phyloP scores from a whole-genome alignment of 768 basidiomycete species.

The Pholiota microspora region DNA sequence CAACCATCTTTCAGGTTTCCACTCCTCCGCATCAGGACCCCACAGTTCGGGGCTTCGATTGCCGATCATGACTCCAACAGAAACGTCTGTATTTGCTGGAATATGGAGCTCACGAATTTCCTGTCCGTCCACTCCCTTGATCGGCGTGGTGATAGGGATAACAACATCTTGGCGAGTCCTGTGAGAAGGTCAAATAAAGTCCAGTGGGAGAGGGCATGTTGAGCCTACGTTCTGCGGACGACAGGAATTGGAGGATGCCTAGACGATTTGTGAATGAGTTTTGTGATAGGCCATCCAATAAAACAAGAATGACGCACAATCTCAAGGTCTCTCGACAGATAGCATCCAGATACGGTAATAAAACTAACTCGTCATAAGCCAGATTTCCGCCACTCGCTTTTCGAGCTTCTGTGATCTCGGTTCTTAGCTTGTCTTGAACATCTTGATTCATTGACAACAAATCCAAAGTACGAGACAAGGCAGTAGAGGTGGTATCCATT shows the following conservation, averaged over 20 bases:
- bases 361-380: constrained; percentile 34
- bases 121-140: constrained; percentile 36
- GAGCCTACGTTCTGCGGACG: constrained; percentile 18
- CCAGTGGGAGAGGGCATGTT: neutral
- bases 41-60: constrained; percentile 36
- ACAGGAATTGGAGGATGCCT: constrained; percentile 27
- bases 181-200: neutral
- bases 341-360: constrained; percentile 38
- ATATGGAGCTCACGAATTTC: constrained; percentile 35
- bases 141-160: constrained; percentile 39
- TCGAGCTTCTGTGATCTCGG: constrained; percentile 31
- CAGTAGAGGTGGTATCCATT: constrained; percentile 41
- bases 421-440: constrained; percentile 35
- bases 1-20: constrained; percentile 43
- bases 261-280: constrained; percentile 2
- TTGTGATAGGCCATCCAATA: too few species aligned
- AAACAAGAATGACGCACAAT: constrained; percentile 21
- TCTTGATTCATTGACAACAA: constrained; percentile 32
- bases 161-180: constrained; percentile 31
- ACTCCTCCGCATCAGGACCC: constrained; percentile 39
- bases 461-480: constrained; percentile 31
- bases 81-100: constrained; percentile 38
- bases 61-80: constrained; percentile 32
- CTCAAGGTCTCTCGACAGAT: constrained; percentile 39
- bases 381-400: constrained; percentile 21